Conservation (phyloP, 345 rosid species). For the Capsella bursapastoris region DNA sequence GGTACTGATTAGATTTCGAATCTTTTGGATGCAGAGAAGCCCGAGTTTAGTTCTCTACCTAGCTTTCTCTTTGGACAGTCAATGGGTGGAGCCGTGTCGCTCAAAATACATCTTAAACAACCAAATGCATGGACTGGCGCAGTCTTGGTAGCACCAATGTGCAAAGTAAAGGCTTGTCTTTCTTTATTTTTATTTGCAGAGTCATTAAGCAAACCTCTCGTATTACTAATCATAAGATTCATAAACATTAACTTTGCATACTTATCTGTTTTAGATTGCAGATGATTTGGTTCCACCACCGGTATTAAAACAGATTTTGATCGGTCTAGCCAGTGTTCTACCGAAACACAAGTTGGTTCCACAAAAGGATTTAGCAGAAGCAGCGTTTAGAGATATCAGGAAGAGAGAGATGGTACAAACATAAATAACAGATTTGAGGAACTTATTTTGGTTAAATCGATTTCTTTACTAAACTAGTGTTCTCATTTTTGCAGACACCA, state of each 20-base stretch:
- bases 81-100: conserved; percentile 96
- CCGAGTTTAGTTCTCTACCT: conserved; percentile 58
- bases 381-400: conserved; percentile 66
- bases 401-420: conserved; percentile 65
- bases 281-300: conserved; percentile 83
- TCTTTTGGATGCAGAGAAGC: conserved; percentile 57
- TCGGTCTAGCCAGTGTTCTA: conserved; percentile 70
- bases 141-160: conserved; percentile 92
- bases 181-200: conserved; percentile 10
- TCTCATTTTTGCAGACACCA: conserved; percentile 51
- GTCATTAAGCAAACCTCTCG: conserved; percentile 2
- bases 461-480: not conserved
- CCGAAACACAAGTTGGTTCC: conserved; percentile 91
- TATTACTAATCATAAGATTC: not conserved
- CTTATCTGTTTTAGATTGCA: conserved; percentile 64
- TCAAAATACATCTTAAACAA: conserved; percentile 87
- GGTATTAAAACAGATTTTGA: conserved; percentile 61
- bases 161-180: conserved; percentile 66
- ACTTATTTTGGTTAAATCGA: not conserved
- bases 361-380: conserved; percentile 81
- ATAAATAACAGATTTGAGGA: not conserved
- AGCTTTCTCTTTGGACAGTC: conserved; percentile 93
- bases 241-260: not conserved
- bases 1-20: not conserved
- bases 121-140: conserved; percentile 90